Evolutionary conservation across 163 green algal genomes (phyloP).

Genomic region (Coccomyxa subellipsoidea): DNA sequence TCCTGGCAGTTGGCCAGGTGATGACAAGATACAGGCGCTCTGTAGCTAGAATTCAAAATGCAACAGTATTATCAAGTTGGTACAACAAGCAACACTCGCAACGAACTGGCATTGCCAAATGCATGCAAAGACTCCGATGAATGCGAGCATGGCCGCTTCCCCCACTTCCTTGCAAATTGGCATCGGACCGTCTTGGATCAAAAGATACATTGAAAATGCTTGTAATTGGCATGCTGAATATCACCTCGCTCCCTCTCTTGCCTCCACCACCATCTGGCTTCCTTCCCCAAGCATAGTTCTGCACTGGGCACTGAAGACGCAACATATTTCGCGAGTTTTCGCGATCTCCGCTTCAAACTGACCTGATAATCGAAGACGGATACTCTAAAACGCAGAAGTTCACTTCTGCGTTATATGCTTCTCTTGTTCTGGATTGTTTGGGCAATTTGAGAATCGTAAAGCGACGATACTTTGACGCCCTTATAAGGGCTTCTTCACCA

Average conservation of each 20-base stretch:
- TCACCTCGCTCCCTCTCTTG: slow-evolving; percentile 1
- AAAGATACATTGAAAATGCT: neutral
- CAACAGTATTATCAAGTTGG: too few species aligned
- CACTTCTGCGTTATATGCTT: too few species aligned
- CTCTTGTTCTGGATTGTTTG: too few species aligned
- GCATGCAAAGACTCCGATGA: too few species aligned
- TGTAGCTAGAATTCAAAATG: too few species aligned
- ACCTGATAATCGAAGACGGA: too few species aligned
- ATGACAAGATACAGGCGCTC: too few species aligned
- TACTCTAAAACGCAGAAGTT: too few species aligned
- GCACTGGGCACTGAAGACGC: slow-evolving; percentile 64
- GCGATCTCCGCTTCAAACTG: too few species aligned
- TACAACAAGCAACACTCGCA: too few species aligned
- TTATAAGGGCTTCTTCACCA: neutral
- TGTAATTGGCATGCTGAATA: neutral
- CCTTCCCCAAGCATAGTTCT: slow-evolving; percentile 95
- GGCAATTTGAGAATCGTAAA: neutral
- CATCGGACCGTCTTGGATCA: neutral
- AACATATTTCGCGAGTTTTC: slow-evolving; percentile 51
- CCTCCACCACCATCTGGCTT: neutral
- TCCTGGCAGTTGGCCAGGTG: too few species aligned
- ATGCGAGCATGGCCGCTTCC: neutral
- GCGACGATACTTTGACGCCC: neutral
- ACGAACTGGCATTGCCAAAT: too few species aligned
- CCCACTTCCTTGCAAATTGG: neutral